These are phyloP conservation scores for Fusarium bactridioides DNA, from an alignment of 2,329 filamentous ascomycete genomes.

Conservation along the genomic window DNA sequence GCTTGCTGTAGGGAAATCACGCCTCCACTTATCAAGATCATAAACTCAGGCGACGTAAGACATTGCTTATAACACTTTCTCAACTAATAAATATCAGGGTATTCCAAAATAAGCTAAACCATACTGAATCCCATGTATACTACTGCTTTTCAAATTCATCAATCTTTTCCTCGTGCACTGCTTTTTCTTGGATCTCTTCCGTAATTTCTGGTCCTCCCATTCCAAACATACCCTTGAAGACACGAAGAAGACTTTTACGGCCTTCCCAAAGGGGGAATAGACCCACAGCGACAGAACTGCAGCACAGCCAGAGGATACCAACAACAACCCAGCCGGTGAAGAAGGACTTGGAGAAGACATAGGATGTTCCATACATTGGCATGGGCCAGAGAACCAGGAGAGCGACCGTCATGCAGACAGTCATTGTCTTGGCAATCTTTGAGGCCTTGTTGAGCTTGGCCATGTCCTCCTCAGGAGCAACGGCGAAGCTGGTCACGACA, in stretches of 20 bases:
- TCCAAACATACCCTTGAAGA: constrained; percentile 30
- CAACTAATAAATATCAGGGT: neutral
- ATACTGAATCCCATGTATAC: neutral
- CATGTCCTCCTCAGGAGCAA: constrained; percentile 51
- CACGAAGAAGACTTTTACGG: constrained; percentile 47
- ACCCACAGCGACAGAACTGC: constrained; percentile 75
- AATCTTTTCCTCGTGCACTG: constrained; percentile 9
- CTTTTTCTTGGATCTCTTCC: constrained; percentile 13
- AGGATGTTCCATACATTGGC: constrained; percentile 84
- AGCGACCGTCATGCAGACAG: constrained; percentile 62
- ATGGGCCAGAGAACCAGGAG: constrained; percentile 89
- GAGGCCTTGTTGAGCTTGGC: constrained; percentile 62
- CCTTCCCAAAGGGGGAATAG: constrained; percentile 86
- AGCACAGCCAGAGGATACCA: constrained; percentile 77
- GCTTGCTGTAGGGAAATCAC: neutral
- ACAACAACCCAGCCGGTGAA: constrained; percentile 79
- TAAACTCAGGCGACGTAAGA: neutral
- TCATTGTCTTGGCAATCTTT: constrained; percentile 53
- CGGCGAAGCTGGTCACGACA: constrained; percentile 8
- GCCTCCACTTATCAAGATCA: neutral
- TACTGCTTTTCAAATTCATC: constrained; percentile 23
- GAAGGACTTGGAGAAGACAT: constrained; percentile 68
- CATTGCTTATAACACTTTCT: neutral
- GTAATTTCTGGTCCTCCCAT: neutral
- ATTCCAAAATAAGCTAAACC: neutral